Base-by-base conservation (phyloP, 2,329 filamentous ascomycete species). In the Venturia effusa region DNA sequence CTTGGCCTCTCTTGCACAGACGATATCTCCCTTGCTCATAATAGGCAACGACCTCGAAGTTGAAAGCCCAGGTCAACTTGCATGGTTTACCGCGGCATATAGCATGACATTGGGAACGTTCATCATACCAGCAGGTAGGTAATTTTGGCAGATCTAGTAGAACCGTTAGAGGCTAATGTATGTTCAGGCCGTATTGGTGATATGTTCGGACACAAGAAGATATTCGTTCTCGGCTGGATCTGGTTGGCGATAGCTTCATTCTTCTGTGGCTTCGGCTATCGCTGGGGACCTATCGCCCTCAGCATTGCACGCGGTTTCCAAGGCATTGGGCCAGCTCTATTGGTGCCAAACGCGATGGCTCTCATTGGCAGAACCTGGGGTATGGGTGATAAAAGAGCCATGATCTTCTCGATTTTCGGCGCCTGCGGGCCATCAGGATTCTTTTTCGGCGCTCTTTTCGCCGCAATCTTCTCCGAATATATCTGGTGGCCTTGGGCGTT, bases 1-100 rank as follows among this genome's bases (percentile, higher is more conserved):
- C 7, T 64, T 66, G 11, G 59, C 64, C 39, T 60, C 57, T 30
- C 61, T 66, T 8, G 57, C 59, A 4, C 65, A 66, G 32, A 65
- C 65, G 15, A 61, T 66, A 40, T 41, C 64, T 17, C 64, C 65
- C 41, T 41, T 65, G 4, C 34, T 61, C 6, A 63, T 66, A 1
- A 63, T 66, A 22, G 65, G 57, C 17, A 43, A 65, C 27, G 24
- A 37, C 15, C 43, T 66, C n/a, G 37, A 48, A 22, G 55, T 65
- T 17, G 15, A 43, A 19, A 34, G 65, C 40, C 64, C 63, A n/a
- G 78, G 78, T 10, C 71, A 78, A n/a, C 72, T 84, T 17, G 78
- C 77, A 59, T 86, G 84, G 83, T 78, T 82, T 59, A 76, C 83
- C 13, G 83, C 83, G 0, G 82, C 82, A 1, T 88, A 85, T 69